Conservation (phyloP, 805 yeast species). For the Millerozyma miso region DNA sequence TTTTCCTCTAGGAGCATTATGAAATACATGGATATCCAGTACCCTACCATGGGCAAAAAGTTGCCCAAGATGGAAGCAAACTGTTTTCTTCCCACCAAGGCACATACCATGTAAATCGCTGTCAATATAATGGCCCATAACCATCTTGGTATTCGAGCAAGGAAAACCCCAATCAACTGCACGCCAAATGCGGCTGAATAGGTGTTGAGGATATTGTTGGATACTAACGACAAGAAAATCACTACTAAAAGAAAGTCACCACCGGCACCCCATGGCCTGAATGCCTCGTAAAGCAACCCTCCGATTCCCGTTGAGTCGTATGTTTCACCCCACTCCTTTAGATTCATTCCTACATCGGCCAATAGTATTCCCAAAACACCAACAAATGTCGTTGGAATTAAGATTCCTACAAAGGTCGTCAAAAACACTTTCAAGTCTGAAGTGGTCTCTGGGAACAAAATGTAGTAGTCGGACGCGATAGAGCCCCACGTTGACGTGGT, state of each 20-base stretch:
- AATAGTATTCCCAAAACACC: conserved; percentile 70
- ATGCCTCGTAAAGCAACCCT: conserved; percentile 64
- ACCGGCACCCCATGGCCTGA: conserved; percentile 68
- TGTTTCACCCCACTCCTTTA: conserved; percentile 52
- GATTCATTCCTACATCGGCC: conserved; percentile 59
- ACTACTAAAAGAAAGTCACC: conserved; percentile 74
- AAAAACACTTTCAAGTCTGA: conserved; percentile 50
- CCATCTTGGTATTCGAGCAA: conserved; percentile 74
- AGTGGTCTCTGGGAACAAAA: conserved; percentile 71
- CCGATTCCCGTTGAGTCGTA: conserved; percentile 67
- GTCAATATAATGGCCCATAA: conserved; percentile 64
- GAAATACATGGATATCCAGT: conserved; percentile 83
- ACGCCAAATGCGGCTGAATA: conserved; percentile 80
- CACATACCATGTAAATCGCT: conserved; percentile 59
- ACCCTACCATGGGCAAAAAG: conserved; percentile 87
- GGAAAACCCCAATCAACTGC: conserved; percentile 53
- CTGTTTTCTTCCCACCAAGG: conserved; percentile 71
- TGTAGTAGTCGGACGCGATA: conserved; percentile 78
- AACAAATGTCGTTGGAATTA: conserved; percentile 71
- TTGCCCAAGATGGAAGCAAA: conserved; percentile 72
- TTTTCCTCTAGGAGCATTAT: conserved; percentile 71
- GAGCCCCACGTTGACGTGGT: conserved; percentile 89
- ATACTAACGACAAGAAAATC: conserved; percentile 67
- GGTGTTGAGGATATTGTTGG: conserved; percentile 77
- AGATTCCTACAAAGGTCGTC: conserved; percentile 62